Evolutionary conservation across 345 rosid species (phyloP).

Genomic region (Raphanus raphanistrum): DNA sequence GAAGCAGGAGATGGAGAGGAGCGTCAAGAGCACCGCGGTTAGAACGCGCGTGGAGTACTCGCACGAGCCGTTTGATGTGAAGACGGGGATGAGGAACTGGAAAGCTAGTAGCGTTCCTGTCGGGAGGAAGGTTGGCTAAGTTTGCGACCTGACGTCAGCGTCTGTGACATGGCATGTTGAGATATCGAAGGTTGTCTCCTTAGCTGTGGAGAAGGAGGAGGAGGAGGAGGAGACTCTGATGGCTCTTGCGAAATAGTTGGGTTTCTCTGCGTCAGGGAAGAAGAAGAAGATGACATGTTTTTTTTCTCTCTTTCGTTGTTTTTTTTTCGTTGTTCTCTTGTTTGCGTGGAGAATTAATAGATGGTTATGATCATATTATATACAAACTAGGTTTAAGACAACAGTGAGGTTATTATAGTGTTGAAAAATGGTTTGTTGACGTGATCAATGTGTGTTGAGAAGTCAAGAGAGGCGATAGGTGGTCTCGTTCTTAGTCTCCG

Average conservation of each 20-base stretch:
- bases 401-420: constrained; percentile 11
- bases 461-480: constrained; percentile 11
- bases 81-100: constrained; percentile 73
- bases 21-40: constrained; percentile 57
- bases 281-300: constrained; percentile 26
- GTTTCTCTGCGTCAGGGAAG: constrained; percentile 29
- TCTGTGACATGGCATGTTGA: constrained; percentile 65
- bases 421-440: constrained; percentile 19
- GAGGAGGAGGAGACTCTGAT: constrained; percentile 21
- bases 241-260: constrained; percentile 5
- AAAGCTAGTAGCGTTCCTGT: constrained; percentile 91
- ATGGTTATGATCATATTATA: constrained; percentile 2
- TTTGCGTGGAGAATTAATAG: not conserved
- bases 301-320: not conserved
- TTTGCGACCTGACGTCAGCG: constrained; percentile 79
- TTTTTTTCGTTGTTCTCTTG: not conserved
- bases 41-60: constrained; percentile 59
- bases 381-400: not conserved
- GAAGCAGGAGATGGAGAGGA: constrained; percentile 73
- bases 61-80: constrained; percentile 82
- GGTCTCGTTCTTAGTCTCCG: not conserved
- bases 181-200: constrained; percentile 45
- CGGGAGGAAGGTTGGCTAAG: constrained; percentile 92
- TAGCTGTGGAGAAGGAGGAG: constrained; percentile 34
- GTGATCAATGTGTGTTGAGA: constrained; percentile 11